Percentiles rank a stretch among this genome's conserved stretches.
phyloP scores from a whole-genome alignment of 768 basidiomycete species.

The Saitozyma sp. region DNA sequence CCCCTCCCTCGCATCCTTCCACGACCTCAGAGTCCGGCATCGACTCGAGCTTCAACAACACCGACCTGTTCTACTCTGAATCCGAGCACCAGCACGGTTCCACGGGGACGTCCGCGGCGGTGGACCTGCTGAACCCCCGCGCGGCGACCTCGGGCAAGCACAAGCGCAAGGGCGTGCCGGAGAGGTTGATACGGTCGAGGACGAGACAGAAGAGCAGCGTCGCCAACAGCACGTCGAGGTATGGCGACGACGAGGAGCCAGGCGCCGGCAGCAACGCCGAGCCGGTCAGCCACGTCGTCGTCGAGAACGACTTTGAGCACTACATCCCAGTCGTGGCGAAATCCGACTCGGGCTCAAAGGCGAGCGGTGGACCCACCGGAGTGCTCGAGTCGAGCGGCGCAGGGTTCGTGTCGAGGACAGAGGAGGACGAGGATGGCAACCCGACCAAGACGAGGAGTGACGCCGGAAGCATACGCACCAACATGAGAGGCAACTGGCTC shows the following conservation, averaged over 20 bases:
- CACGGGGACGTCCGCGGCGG: conserved; percentile 9
- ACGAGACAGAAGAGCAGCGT: conserved; percentile 13
- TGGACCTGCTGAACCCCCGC: conserved; percentile 33
- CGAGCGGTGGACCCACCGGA: conserved; percentile 9
- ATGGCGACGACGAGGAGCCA: conserved; percentile 44
- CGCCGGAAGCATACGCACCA: conserved; percentile 20
- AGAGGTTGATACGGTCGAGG: conserved; percentile 5
- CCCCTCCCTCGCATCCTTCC: conserved; percentile 49
- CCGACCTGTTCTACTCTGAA: conserved; percentile 22
- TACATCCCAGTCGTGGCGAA: conserved; percentile 38
- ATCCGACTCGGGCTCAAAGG: conserved; percentile 31
- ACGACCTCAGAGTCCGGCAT: conserved; percentile 48
- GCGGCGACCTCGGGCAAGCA: conserved; percentile 23
- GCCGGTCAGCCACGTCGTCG: conserved; percentile 44
- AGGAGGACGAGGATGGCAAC: conserved; percentile 3
- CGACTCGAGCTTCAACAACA: conserved; percentile 25
- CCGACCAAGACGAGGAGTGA: conserved; percentile 1
- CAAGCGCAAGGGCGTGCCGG: conserved; percentile 19
- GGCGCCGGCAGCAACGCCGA: conserved; percentile 18
- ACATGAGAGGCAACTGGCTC: conserved; percentile 28
- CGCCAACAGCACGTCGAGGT: conserved; percentile 28
- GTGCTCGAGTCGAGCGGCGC: conserved; percentile 12
- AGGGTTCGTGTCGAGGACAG: conserved; percentile 6
- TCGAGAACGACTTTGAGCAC: conserved; percentile 47
- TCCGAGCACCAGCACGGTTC: conserved; percentile 13